Conservation (phyloP, 2,329 filamentous ascomycete genomes). For the Paecilomyces sp. region DNA sequence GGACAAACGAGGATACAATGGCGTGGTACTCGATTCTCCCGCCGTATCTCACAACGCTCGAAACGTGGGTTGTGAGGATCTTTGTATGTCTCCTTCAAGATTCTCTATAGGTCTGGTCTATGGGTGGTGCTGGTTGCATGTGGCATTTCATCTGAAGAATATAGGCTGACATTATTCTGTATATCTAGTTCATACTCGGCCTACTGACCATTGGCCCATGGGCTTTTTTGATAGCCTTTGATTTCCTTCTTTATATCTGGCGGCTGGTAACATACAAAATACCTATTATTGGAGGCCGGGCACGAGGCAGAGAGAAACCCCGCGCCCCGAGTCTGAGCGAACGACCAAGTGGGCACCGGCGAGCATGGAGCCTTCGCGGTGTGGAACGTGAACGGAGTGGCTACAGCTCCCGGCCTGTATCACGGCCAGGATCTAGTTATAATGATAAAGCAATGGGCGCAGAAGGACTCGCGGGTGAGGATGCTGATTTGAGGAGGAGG, state of each 20-base stretch:
- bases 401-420: neutral
- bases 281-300: constrained; percentile 54
- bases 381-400: neutral
- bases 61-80: constrained; percentile 55
- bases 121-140: neutral
- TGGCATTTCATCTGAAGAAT: constrained; percentile 1
- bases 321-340: constrained; percentile 50
- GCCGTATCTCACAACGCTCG: constrained; percentile 48
- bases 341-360: constrained; percentile 10
- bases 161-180: constrained; percentile 1
- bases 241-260: constrained; percentile 55
- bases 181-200: constrained; percentile 52
- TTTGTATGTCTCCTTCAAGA: constrained; percentile 46
- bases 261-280: constrained; percentile 53
- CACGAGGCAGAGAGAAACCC: constrained; percentile 52
- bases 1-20: constrained; percentile 35
- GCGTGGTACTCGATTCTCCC: constrained; percentile 60
- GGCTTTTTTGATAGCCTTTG: constrained; percentile 56
- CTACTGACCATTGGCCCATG: constrained; percentile 57
- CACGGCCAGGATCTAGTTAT: neutral
- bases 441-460: neutral
- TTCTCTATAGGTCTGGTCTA: constrained; percentile 1
- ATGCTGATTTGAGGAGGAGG: neutral
- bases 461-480: neutral
- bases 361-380: constrained; percentile 15